These are phyloP conservation scores for Coccinonectria pachysandricola DNA, from an alignment of 2,329 filamentous ascomycete species.

Conservation along the genomic window DNA sequence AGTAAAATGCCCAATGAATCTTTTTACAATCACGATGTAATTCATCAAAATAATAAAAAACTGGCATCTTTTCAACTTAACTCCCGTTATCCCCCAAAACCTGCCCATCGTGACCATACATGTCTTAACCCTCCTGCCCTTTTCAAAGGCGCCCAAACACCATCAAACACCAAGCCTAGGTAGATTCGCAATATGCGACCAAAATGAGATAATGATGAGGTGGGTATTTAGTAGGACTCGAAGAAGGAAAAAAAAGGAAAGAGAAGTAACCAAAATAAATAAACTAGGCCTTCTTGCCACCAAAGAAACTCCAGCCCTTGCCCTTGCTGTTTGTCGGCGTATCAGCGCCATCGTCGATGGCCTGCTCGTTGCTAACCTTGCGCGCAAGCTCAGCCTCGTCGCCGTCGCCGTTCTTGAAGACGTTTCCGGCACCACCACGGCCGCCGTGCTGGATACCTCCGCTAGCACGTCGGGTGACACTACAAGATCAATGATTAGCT, in stretches of 20 bases:
- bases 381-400: constrained; percentile 26
- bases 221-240: neutral
- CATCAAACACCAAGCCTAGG: constrained; percentile 16
- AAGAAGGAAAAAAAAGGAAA: neutral
- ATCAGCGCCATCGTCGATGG: constrained; percentile 21
- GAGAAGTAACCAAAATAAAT: neutral
- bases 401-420: constrained; percentile 42
- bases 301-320: constrained; percentile 41
- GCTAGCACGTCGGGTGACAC: constrained; percentile 45
- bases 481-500: constrained; percentile 18
- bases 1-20: no score
- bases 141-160: constrained; percentile 12
- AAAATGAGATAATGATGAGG: constrained; percentile 1
- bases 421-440: constrained; percentile 66
- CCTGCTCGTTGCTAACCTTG: constrained; percentile 22
- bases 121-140: no score
- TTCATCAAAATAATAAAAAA: no score
- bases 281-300: constrained; percentile 34
- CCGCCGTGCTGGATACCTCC: constrained; percentile 55
- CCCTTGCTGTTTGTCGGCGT: constrained; percentile 32
- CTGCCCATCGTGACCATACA: no score
- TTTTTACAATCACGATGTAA: no score
- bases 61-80: no score
- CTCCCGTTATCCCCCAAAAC: no score
- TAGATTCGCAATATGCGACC: constrained; percentile 3